Evolutionary conservation across 768 basidiomycete genomes (phyloP), one percentile per base, ranked within the genome.

Genomic region (Galerina marginata): DNA sequence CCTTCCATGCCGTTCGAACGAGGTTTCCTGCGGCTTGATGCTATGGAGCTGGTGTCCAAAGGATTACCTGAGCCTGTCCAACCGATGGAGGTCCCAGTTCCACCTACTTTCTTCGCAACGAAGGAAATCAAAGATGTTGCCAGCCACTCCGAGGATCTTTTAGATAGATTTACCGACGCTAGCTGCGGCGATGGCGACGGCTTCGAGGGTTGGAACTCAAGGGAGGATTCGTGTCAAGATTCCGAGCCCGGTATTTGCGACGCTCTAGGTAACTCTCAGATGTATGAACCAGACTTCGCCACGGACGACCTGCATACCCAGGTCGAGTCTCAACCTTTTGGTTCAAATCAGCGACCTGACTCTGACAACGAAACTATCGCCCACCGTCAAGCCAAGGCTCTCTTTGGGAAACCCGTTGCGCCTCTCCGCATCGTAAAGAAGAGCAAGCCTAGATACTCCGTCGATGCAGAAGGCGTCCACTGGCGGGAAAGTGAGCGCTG

Each of bases 251-350:
- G 36, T 26, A 0, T 61, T 3, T 42, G 46, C 15, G 37, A 57
- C 33, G 29, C 57, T 12, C 45, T 58, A 23, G 12, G 43, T 43
- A 43, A 42, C 4, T 58, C 59, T 37, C 56, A 45, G 26, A 58
- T 55, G 39, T 50, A 60, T 16, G 59, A 58, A n/a, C 45, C 48
- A 9, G 40, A 51, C 46, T 14, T 48, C 2, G 55, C 56, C 14
- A 44, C 61, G 33, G 56, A 64, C 26, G 39, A 23, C 33, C 51
- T 64, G n/a, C 54, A 58, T 25, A 52, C 53, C 15, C 56, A 60
- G 40, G 37, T 61, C 29, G 59, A 64, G 56, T 51, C 26, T 2
- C 33, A 15, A 10, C 51, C 59, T 2, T 59, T 61, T 25, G 64
- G 59, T 11, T 56, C 59, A 36, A 43, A 33, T 20, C 42, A 37